Evolutionary conservation across 106 monocot genomes (phyloP).

Genomic region (Allium fistulosum): DNA sequence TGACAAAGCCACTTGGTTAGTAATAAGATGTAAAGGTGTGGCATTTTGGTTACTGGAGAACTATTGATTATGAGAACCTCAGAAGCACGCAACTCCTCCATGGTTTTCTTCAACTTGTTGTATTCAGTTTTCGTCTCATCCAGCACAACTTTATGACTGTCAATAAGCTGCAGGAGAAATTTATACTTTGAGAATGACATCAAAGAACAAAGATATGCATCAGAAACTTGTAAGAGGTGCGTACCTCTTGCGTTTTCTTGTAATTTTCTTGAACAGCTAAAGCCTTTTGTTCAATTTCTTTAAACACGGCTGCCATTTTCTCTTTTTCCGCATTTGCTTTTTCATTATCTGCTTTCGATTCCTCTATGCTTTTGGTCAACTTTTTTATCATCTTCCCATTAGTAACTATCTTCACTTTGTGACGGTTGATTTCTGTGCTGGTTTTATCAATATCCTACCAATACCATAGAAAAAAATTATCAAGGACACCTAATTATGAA

Average conservation of each 20-base stretch:
- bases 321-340: slow-evolving; percentile 51
- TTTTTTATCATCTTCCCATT: slow-evolving; percentile 60
- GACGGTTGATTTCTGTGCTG: slow-evolving; percentile 73
- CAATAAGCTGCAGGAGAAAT: slow-evolving; percentile 56
- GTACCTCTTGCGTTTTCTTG: slow-evolving; percentile 75
- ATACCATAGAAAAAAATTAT: not conserved
- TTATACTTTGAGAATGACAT: not conserved
- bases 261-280: slow-evolving; percentile 74
- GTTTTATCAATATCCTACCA: slow-evolving; percentile 89
- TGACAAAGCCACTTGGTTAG: slow-evolving; percentile 6
- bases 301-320: slow-evolving; percentile 49
- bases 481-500: not conserved
- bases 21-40: too few relatives aligned
- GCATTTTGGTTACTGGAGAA: not conserved
- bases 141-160: slow-evolving; percentile 72
- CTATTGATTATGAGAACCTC: slow-evolving; percentile 42
- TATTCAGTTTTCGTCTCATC: slow-evolving; percentile 63
- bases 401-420: slow-evolving; percentile 68
- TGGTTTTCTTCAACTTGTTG: slow-evolving; percentile 63
- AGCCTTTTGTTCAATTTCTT: slow-evolving; percentile 80
- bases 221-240: not conserved
- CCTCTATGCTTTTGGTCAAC: slow-evolving; percentile 66
- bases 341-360: slow-evolving; percentile 74
- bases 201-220: not conserved
- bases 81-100: slow-evolving; percentile 72